A percentile compares a stretch with the other conserved stretches of the same genome.
These are phyloP conservation scores for Xylaria multiplex DNA, from an alignment of 2,329 filamentous ascomycete genomes.

Conservation along the genomic window DNA sequence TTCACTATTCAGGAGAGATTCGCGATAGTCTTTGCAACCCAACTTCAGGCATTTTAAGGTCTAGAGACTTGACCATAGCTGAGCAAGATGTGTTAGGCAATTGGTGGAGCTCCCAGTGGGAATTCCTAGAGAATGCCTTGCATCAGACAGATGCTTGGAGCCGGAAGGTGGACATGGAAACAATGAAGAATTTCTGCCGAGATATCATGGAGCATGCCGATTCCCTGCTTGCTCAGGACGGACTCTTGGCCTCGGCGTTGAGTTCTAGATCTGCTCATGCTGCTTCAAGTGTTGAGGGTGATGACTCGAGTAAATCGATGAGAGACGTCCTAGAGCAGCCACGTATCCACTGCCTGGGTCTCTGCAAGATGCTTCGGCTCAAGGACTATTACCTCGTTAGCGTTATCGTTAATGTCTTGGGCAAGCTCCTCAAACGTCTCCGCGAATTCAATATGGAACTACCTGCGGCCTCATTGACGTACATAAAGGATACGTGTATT, in stretches of 20 bases:
- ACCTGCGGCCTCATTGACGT: slow-evolving; percentile 65
- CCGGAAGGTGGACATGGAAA: slow-evolving; percentile 74
- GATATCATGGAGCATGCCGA: slow-evolving; percentile 96
- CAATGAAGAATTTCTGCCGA: slow-evolving; percentile 92
- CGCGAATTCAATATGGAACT: slow-evolving; percentile 80
- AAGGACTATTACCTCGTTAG: slow-evolving; percentile 87
- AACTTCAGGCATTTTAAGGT: slow-evolving; percentile 64
- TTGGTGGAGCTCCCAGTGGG: slow-evolving; percentile 90
- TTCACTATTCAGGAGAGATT: slow-evolving; percentile 67
- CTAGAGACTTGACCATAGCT: slow-evolving; percentile 64
- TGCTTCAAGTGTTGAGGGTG: slow-evolving; percentile 47
- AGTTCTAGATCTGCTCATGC: slow-evolving; percentile 47
- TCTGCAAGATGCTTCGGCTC: slow-evolving; percentile 89
- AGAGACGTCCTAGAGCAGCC: slow-evolving; percentile 70
- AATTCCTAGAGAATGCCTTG: slow-evolving; percentile 82
- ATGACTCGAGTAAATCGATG: slow-evolving; percentile 52
- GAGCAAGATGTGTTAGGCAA: slow-evolving; percentile 74
- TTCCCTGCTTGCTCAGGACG: slow-evolving; percentile 83
- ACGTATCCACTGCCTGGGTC: slow-evolving; percentile 69
- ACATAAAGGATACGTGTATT: slow-evolving; percentile 74
- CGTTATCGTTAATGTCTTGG: slow-evolving; percentile 82
- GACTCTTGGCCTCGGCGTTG: slow-evolving; percentile 79
- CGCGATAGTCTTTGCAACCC: slow-evolving; percentile 67
- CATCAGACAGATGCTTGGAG: slow-evolving; percentile 87
- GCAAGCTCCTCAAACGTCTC: slow-evolving; percentile 85